phyloP scores from a whole-genome alignment of 2,329 filamentous ascomycete genomes.

The Claviceps africana region DNA sequence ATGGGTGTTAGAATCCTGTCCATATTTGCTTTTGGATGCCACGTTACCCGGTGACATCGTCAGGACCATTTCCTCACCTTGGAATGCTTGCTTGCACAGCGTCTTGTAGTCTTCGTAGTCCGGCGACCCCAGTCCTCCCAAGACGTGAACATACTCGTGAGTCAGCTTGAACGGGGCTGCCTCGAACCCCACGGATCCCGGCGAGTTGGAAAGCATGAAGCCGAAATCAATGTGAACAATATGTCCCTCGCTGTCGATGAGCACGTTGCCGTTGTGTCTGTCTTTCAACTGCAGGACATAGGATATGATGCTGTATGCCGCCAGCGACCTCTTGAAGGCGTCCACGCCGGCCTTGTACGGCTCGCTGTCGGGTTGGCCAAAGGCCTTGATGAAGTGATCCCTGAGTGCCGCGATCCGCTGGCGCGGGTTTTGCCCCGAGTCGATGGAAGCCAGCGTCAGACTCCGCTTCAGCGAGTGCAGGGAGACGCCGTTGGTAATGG shows the following conservation, averaged over 20 bases:
- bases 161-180: constrained; percentile 79
- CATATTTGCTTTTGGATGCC: no score
- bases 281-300: constrained; percentile 78
- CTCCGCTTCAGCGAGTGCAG: constrained; percentile 73
- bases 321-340: constrained; percentile 68
- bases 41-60: no score
- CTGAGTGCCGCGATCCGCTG: constrained; percentile 66
- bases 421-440: constrained; percentile 56
- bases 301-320: constrained; percentile 73
- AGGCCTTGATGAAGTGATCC: constrained; percentile 71
- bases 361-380: constrained; percentile 55
- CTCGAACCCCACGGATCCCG: constrained; percentile 72
- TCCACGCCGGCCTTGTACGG: constrained; percentile 59
- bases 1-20: background rate
- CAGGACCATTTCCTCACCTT: constrained; percentile 43
- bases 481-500: constrained; percentile 79
- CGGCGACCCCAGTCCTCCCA: constrained; percentile 56
- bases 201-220: constrained; percentile 80
- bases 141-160: constrained; percentile 71
- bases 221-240: constrained; percentile 84
- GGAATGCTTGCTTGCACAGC: constrained; percentile 72
- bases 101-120: constrained; percentile 65
- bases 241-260: constrained; percentile 74
- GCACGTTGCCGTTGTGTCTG: constrained; percentile 72
- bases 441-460: constrained; percentile 60